Percentiles rank a stretch among this genome's conserved stretches.
Evolutionary conservation across 495 filamentous ascomycete species (phyloP).

Genomic region (Astrothelium macrocarpum): DNA sequence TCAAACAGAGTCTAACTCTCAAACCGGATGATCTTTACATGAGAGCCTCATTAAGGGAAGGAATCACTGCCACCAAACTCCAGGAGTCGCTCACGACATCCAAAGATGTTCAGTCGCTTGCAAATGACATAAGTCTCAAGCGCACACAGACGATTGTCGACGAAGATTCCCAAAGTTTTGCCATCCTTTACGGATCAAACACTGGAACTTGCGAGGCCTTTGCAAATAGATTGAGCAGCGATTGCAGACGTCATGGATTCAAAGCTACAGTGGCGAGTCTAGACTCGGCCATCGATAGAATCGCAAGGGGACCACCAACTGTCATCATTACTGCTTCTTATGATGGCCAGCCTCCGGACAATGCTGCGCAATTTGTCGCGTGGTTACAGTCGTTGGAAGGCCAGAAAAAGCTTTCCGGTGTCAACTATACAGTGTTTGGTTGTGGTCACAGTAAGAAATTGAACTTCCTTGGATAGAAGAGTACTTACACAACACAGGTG

Average conservation of each 20-base stretch:
- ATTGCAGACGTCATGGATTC: slow-evolving; percentile 50
- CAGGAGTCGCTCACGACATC: slow-evolving; percentile 39
- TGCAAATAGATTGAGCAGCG: slow-evolving; percentile 51
- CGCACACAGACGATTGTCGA: not conserved
- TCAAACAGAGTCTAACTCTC: slow-evolving; percentile 65
- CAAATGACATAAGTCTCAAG: not conserved
- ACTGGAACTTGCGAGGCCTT: slow-evolving; percentile 67
- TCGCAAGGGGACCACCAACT: slow-evolving; percentile 54
- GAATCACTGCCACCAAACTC: slow-evolving; percentile 48
- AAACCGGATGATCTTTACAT: slow-evolving; percentile 70
- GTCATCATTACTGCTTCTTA: slow-evolving; percentile 62
- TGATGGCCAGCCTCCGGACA: slow-evolving; percentile 67
- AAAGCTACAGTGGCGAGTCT: slow-evolving; percentile 45
- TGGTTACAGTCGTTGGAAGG: slow-evolving; percentile 52
- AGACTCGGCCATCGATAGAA: slow-evolving; percentile 51
- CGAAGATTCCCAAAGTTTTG: slow-evolving; percentile 38
- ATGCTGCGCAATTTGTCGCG: slow-evolving; percentile 57
- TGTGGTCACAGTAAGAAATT: slow-evolving; percentile 33
- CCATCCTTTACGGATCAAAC: slow-evolving; percentile 65
- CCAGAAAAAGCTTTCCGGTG: slow-evolving; percentile 25
- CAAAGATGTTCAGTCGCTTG: not conserved
- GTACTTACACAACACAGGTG: slow-evolving; percentile 16
- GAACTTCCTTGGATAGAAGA: not conserved
- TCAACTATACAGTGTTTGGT: slow-evolving; percentile 51
- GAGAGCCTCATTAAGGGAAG: slow-evolving; percentile 25